Evolutionary conservation across 176 grass and related monocot genomes (phyloP).

Genomic region (Cocos nucifera): DNA sequence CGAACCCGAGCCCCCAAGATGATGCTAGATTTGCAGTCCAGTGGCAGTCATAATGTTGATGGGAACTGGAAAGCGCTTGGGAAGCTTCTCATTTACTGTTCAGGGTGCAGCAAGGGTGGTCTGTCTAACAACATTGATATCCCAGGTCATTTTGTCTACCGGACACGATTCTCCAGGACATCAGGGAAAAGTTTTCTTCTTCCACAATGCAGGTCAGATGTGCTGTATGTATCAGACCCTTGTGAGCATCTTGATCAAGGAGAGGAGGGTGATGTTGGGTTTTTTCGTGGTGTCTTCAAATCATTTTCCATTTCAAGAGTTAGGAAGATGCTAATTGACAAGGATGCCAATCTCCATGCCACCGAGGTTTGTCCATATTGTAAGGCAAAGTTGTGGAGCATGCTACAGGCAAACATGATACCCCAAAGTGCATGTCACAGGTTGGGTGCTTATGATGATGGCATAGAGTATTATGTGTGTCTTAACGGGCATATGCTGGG

Average conservation of each 20-base stretch:
- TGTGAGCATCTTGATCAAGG: constrained; percentile 95
- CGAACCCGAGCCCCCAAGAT: constrained; percentile 84
- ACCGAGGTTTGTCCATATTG: constrained; percentile 86
- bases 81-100: constrained; percentile 95
- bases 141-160: constrained; percentile 64
- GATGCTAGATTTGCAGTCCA: constrained; percentile 89
- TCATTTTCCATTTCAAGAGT: constrained; percentile 78
- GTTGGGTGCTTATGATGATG: constrained; percentile 76
- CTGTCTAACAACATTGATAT: constrained; percentile 56
- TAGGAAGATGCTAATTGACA: constrained; percentile 89
- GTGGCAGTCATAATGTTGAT: constrained; percentile 81
- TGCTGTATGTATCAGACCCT: constrained; percentile 91
- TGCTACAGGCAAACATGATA: constrained; percentile 84
- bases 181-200: constrained; percentile 80
- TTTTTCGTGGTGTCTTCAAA: constrained; percentile 91
- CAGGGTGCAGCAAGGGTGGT: constrained; percentile 53
- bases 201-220: constrained; percentile 63
- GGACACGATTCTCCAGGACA: constrained; percentile 78
- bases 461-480: constrained; percentile 90
- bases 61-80: constrained; percentile 96
- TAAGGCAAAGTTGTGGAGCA: constrained; percentile 89
- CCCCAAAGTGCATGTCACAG: constrained; percentile 53
- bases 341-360: constrained; percentile 59
- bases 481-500: constrained; percentile 93
- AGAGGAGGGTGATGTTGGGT: constrained; percentile 87